Base-by-base conservation (phyloP, 2,329 filamentous ascomycete genomes). In the Arthroderma sp. region DNA sequence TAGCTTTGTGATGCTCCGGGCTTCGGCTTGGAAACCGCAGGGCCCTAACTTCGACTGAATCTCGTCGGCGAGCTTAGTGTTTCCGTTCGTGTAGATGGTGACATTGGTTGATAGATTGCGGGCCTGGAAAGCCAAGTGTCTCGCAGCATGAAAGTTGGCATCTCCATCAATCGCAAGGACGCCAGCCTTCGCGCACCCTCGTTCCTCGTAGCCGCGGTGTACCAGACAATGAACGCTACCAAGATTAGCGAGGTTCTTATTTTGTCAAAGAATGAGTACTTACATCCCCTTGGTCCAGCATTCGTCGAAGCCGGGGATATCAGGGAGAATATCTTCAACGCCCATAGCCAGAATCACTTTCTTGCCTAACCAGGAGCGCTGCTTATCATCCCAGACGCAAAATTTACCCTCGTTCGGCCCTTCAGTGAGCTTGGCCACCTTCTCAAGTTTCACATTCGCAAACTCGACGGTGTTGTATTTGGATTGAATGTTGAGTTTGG, bases 191-290 rank as follows among this genome's bases (percentile, higher is more conserved):
- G 68, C 63, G 2, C 68, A 66, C 1, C 77, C 79, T 15, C 76
- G 72, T 54, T 83, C 78, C 60, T 84, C 81, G 64, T 74, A 83
- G 4, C 81, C 81, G 61, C 83, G 75, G 65, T 80, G 84, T 62
- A 78, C 81, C 1, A 83, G 73, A 61, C 80, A 84, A 62, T 83
- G 80, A 61, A 79, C 83, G 49, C 75, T 77, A 39, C 19, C n/a
- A 28, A n/a, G 4, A n/a, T 28, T 2, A 38, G 39, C 33, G 25
- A 11, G 4, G 9, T 15, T 21, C 2, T 19, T n/a, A 43, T 19
- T 17, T 6, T 1, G 39, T 17, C 5, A 43, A 43, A 1, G 4
- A 4, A 23, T n/a, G 21, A 41, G 28, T 39, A 68, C 68, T 54
- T 60, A 79, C 75, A 80, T 78, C 33, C 74, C 73, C 49, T 66